Evolutionary conservation across 2,329 filamentous ascomycete species (phyloP).

Genomic region (Talaromyces sp.): DNA sequence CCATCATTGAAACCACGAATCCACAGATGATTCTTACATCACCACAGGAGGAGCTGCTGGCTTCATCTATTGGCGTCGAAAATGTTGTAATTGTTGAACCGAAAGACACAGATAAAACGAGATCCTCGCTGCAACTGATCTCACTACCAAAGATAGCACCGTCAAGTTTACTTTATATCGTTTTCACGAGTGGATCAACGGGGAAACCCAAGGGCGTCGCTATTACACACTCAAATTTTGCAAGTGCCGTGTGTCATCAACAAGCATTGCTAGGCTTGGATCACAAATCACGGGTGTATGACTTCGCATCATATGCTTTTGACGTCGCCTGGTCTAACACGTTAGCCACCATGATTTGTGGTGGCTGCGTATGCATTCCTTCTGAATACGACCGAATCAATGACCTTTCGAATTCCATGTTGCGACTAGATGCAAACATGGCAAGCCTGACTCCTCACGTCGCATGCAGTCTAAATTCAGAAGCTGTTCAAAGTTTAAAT

Average conservation of each 20-base stretch:
- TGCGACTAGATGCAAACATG: background rate
- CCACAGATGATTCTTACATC: background rate
- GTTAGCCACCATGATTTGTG: conserved; percentile 5
- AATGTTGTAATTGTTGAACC: background rate
- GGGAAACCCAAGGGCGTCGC: conserved; percentile 45
- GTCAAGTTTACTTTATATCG: conserved; percentile 37
- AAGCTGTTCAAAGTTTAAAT: background rate
- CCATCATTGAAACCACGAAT: background rate
- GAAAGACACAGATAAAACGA: background rate
- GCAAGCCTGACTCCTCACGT: conserved; percentile 6
- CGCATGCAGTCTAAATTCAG: background rate
- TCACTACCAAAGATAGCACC: conserved; percentile 1
- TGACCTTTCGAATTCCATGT: conserved; percentile 2
- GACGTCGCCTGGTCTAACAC: conserved; percentile 9
- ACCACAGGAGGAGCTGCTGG: background rate
- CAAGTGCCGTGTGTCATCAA: conserved; percentile 1
- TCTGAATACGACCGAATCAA: conserved; percentile 4
- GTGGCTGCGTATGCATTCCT: conserved; percentile 8
- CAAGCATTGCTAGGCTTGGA: background rate
- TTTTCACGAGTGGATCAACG: conserved; percentile 51
- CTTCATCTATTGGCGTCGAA: background rate
- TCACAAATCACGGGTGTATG: conserved; percentile 35
- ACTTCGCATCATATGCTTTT: conserved; percentile 8
- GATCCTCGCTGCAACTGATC: too few relatives aligned
- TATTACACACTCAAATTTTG: background rate